Evolutionary conservation across 768 basidiomycete genomes (phyloP), one percentile per base, ranked within the genome.

Genomic region (Rhodotorula toruloides): DNA sequence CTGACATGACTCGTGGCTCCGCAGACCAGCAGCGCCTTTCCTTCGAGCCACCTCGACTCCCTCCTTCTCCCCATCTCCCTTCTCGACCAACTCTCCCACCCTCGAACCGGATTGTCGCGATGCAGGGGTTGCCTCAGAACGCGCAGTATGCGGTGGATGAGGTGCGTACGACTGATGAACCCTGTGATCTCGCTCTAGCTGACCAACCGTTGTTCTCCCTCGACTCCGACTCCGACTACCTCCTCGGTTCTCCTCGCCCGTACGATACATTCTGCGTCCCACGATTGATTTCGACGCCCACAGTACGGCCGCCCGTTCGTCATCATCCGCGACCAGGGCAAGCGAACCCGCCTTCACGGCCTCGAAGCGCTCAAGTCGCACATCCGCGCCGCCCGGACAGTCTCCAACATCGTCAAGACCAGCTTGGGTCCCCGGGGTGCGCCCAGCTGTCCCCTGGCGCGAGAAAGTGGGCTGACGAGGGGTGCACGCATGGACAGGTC

Each of bases 231-330:
- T 4, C 39, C 27, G 10, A 13, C 36, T 14, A 16, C n/a, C 29
- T 4, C 22, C 17, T 31, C 49, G 31, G 31, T 8, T 31, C 29
- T 36, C 19, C 37, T 37, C 14, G 13, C 19, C 53, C 52, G 21
- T 21, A 6, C 12, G 8, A 25, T 55, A 42, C 8, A 1, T 31
- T 17, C 27, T 40, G 8, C 22, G 12, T 14, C 29, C 10, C 31
- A 10, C 12, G 11, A 34, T 32, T 16, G 11, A 32, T 21, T 2
- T 53, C 21, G 4, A 37, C 13, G 16, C 11, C 17, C 27, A 6
- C 73, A 93, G 90, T 92, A 90, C 77, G 92, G 93, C 50, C 82
- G 93, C 47, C 94, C 92, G n/a, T 97, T 97, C 77, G 94, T 97
- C 77, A 94, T 98, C 80, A 83, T 98, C 63, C 84, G 92, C 37